Evolutionary conservation across 306 rosid genomes (phyloP).

Genomic region (Dryas drummondii): DNA sequence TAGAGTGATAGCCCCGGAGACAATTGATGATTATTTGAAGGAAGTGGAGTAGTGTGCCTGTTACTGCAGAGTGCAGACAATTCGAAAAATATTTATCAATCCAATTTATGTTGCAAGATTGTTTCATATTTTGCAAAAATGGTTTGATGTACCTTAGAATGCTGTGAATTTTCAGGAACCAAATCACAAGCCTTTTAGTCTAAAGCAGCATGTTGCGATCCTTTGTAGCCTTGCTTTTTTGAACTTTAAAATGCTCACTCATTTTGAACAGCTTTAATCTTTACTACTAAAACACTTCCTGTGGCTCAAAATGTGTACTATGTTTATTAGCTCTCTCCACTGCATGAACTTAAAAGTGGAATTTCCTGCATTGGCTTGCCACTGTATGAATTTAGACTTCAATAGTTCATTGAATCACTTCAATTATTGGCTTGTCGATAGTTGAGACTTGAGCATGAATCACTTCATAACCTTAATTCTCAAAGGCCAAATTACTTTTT

Average conservation of each 20-base stretch:
- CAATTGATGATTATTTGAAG: conserved; percentile 89
- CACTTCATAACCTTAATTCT: no score
- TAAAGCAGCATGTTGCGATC: conserved; percentile 2
- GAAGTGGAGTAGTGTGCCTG: conserved; percentile 76
- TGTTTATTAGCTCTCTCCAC: not conserved
- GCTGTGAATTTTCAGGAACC: not conserved
- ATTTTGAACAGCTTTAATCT: not conserved
- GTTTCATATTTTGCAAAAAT: not conserved
- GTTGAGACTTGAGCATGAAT: not conserved
- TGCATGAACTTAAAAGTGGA: not conserved
- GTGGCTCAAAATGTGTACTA: not conserved
- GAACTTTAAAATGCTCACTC: not conserved
- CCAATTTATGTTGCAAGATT: conserved; percentile 1
- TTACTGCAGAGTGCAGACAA: not conserved
- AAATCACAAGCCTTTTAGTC: not conserved
- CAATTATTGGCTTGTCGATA: not conserved
- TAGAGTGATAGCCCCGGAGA: conserved; percentile 95
- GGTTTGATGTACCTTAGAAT: not conserved
- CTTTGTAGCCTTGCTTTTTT: not conserved
- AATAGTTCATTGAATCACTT: not conserved
- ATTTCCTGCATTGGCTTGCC: not conserved
- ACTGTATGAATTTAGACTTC: not conserved
- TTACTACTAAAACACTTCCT: not conserved
- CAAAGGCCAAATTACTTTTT: no score
- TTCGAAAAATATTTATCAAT: not conserved